Percentiles rank a stretch among this genome's conserved stretches.
Conservation (phyloP, 306 rosid genomes). For the Adenanthera pavonina region DNA sequence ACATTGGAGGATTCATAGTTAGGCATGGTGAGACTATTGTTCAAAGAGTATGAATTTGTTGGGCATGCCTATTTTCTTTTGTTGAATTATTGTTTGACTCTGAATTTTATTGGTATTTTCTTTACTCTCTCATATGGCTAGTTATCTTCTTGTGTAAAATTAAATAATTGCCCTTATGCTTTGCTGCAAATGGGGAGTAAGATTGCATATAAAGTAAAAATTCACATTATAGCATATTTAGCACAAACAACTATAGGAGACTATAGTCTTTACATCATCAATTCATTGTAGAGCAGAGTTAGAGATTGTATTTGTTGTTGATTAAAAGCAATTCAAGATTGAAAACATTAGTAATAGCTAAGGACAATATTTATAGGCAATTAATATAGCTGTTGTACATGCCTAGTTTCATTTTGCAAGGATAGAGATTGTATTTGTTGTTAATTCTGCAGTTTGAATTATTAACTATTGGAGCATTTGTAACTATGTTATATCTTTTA, state of each 20-base stretch:
- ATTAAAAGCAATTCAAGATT: slow-evolving; percentile 34
- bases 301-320: slow-evolving; percentile 31
- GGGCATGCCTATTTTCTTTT: too few relatives aligned
- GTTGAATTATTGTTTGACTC: too few relatives aligned
- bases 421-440: too few relatives aligned
- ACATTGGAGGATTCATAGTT: slow-evolving; percentile 41
- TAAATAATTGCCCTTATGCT: slow-evolving; percentile 1
- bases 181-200: background rate
- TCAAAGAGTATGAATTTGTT: too few relatives aligned
- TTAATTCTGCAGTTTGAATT: too few relatives aligned
- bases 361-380: slow-evolving; percentile 6
- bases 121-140: background rate
- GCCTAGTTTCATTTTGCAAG: too few relatives aligned
- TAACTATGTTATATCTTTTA: too few relatives aligned
- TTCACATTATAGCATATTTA: slow-evolving; percentile 19
- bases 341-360: slow-evolving; percentile 16
- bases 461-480: too few relatives aligned
- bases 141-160: background rate
- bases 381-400: background rate
- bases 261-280: slow-evolving; percentile 16
- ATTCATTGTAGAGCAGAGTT: slow-evolving; percentile 30
- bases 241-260: background rate
- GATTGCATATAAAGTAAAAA: background rate
- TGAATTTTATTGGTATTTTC: background rate
- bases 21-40: too few relatives aligned